phyloP scores from a whole-genome alignment of 805 yeast genomes.

The Kodamaea leandrae region DNA sequence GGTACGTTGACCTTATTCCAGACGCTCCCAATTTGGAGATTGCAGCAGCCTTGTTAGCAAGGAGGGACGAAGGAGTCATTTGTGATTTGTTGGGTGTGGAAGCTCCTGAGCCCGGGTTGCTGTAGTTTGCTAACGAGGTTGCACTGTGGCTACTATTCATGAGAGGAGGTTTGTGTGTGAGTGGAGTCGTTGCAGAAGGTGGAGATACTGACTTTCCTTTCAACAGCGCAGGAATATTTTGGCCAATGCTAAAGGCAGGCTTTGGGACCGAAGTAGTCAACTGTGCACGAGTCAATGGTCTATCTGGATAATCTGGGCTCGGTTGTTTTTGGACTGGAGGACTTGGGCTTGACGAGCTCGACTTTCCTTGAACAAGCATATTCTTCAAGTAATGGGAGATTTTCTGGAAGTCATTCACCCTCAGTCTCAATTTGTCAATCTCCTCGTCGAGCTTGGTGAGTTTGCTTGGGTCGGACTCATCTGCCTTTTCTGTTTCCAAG shows the following conservation, averaged over 20 bases:
- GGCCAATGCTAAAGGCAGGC: constrained; percentile 9
- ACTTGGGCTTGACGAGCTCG: constrained; percentile 3
- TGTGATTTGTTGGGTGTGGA: constrained; percentile 6
- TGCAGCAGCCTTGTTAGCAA: constrained; percentile 7
- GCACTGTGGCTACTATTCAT: background rate
- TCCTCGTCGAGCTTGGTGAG: constrained; percentile 10
- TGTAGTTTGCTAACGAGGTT: background rate
- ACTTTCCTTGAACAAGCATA: constrained; percentile 16
- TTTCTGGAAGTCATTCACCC: constrained; percentile 23
- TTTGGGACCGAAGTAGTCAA: constrained; percentile 7
- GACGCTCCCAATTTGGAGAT: constrained; percentile 5
- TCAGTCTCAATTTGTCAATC: constrained; percentile 15
- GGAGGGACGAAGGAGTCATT: constrained; percentile 4
- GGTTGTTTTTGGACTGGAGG: constrained; percentile 2
- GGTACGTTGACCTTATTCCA: constrained; percentile 7
- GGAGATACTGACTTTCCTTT: too few species aligned
- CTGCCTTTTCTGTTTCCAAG: constrained; percentile 20
- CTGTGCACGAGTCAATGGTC: background rate
- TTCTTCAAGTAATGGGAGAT: constrained; percentile 23
- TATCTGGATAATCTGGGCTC: constrained; percentile 2
- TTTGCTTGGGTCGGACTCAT: constrained; percentile 9
- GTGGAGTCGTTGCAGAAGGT: constrained; percentile 1
- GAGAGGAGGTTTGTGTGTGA: constrained; percentile 5
- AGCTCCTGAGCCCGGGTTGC: constrained; percentile 1
- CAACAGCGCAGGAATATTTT: background rate